Conservation (phyloP, 257 asterid species). For the Osmanthus fragrans region DNA sequence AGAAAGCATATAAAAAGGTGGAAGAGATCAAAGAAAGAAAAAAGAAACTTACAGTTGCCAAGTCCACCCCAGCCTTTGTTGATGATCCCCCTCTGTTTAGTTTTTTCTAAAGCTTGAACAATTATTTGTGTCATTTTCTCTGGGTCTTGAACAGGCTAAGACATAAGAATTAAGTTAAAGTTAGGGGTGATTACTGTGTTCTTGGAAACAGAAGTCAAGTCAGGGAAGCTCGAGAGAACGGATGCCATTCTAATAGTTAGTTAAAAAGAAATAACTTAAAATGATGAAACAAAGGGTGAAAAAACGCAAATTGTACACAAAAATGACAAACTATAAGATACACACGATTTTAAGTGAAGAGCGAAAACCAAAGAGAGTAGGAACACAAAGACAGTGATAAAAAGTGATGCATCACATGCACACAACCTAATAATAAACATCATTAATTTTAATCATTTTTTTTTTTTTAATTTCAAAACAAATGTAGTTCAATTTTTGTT, state of each 20-base stretch:
- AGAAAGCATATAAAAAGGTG: neutral
- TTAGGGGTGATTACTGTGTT: neutral
- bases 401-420: neutral
- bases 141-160: slow-evolving; percentile 97
- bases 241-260: neutral
- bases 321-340: neutral
- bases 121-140: slow-evolving; percentile 88
- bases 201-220: slow-evolving; percentile 1
- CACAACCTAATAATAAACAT: neutral
- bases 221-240: slow-evolving; percentile 18
- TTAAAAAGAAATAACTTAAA: neutral
- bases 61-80: slow-evolving; percentile 99
- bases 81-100: slow-evolving; percentile 88
- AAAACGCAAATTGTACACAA: neutral
- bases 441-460: neutral
- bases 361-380: neutral
- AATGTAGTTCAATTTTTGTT: neutral
- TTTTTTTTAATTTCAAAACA: neutral
- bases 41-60: slow-evolving; percentile 77
- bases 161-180: slow-evolving; percentile 20
- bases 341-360: neutral
- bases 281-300: neutral
- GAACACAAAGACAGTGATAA: neutral
- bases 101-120: slow-evolving; percentile 75
- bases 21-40: slow-evolving; percentile 21